Percentiles rank a stretch among this genome's conserved stretches.
phyloP scores from a whole-genome alignment of 352 stramenopile genomes.

The Thalassiosira mediterranea region DNA sequence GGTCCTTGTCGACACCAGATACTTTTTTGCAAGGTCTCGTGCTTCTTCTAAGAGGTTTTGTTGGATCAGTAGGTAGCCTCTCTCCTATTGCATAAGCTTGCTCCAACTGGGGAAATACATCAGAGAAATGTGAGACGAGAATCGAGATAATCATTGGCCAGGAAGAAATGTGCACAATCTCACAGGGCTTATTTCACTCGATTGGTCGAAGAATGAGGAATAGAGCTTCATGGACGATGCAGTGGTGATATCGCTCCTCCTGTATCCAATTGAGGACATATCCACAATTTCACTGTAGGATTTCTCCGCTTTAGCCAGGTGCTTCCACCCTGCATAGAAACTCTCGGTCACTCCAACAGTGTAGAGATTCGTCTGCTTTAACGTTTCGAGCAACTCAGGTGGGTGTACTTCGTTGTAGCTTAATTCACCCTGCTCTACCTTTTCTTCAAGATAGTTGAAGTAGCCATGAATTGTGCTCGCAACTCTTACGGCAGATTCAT shows the following conservation, averaged over 20 bases:
- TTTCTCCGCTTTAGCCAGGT: slow-evolving; percentile 61
- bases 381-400: slow-evolving; percentile 42
- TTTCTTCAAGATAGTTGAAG: slow-evolving; percentile 75
- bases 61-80: slow-evolving; percentile 44
- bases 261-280: slow-evolving; percentile 51
- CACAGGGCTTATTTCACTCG: slow-evolving; percentile 44
- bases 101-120: slow-evolving; percentile 42
- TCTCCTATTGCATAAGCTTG: slow-evolving; percentile 64
- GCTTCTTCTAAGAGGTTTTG: slow-evolving; percentile 49
- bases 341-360: slow-evolving; percentile 70
- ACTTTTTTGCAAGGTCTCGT: slow-evolving; percentile 49
- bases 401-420: slow-evolving; percentile 43
- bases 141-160: too few relatives aligned
- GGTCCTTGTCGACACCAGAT: slow-evolving; percentile 47
- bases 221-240: slow-evolving; percentile 76
- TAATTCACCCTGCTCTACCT: slow-evolving; percentile 50
- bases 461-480: slow-evolving; percentile 75
- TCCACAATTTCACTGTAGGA: slow-evolving; percentile 73
- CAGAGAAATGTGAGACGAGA: not conserved
- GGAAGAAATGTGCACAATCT: slow-evolving; percentile 1
- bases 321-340: slow-evolving; percentile 58
- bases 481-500: slow-evolving; percentile 76
- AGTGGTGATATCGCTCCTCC: slow-evolving; percentile 75
- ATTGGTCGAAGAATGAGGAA: slow-evolving; percentile 69
- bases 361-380: slow-evolving; percentile 67